Evolutionary conservation across 2,329 filamentous ascomycete genomes (phyloP), one percentile per base, ranked within the genome.

Genomic region (Verticillium klebahnii): DNA sequence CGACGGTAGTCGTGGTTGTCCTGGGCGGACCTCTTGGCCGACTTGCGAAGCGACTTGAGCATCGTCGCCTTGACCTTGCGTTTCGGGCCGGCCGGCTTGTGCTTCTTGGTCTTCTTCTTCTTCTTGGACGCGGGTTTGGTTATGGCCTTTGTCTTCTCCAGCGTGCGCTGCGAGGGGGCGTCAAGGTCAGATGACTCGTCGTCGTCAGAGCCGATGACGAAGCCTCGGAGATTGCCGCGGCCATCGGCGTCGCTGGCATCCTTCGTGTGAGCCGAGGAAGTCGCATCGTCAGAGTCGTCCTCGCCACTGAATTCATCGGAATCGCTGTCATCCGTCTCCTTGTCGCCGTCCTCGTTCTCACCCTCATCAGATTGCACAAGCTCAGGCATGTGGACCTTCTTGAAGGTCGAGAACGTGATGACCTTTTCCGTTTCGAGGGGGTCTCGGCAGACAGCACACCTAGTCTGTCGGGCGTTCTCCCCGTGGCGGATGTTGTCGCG

Each of bases 401-500:
- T 88, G 77, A 97, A 97, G 8, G 86, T 82, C 6, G 83, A 78
- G 69, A 89, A 89, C 63, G 91, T 90, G 62, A 93, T 93, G 65
- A 93, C 84, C 62, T 88, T 88, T 61, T 84, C 83, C 5, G 86
- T 80, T 59, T 91, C 83, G 52, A 95, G 82, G 3, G 76, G 74
- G 2, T 85, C 85, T 61, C 92, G 87, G 70, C 93, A 97, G 60
- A 89, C 83, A 5, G 92, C 92, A 72, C 93, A 97, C 71, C 84
- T 89, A 40, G 85, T 79, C 61, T 78, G 77, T 55, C 72, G 73
- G 29, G 73, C 76, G 60, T 90, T 88, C 37, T 87, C 79, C 5
- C 88, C 90, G 62, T 86, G 80, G 32, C 78, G 83, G 52, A 89
- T 76, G 63, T 79, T 80, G 17, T 78, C 79, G 60, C 80, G 77